phyloP scores from a whole-genome alignment of 192 early-diverging fungal genomes.

The Coemansia sp. region DNA sequence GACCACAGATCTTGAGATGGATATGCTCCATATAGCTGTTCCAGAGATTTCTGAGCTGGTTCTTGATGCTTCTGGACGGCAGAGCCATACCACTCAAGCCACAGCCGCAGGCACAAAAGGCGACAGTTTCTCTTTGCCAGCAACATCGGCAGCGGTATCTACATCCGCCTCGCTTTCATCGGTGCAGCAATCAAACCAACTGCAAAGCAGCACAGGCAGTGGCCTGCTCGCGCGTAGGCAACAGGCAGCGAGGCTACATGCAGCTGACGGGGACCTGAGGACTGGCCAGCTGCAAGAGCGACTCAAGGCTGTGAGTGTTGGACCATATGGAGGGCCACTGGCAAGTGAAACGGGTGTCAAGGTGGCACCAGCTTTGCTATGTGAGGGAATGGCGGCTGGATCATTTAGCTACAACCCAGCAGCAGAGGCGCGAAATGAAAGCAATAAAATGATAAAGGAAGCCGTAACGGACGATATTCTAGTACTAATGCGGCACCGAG shows the following conservation, averaged over 20 bases:
- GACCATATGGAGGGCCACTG: neutral
- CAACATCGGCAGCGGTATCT: slow-evolving; percentile 11
- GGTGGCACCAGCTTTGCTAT: slow-evolving; percentile 2
- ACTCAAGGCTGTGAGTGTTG: neutral
- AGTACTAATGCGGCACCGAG: slow-evolving; percentile 76
- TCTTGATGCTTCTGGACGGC: slow-evolving; percentile 12
- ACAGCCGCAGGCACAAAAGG: neutral
- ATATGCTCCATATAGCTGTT: slow-evolving; percentile 22
- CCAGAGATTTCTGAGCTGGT: slow-evolving; percentile 38
- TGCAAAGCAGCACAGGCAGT: neutral
- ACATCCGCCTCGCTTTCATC: slow-evolving; percentile 12
- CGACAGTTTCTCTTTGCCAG: slow-evolving; percentile 1
- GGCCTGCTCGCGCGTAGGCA: slow-evolving; percentile 14
- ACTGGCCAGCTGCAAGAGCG: slow-evolving; percentile 1
- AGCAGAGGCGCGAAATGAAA: slow-evolving; percentile 5
- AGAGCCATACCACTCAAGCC: slow-evolving; percentile 13
- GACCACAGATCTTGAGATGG: slow-evolving; percentile 22
- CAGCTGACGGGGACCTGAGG: slow-evolving; percentile 11
- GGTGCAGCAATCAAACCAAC: slow-evolving; percentile 6
- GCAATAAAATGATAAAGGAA: slow-evolving; percentile 4
- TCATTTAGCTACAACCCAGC: slow-evolving; percentile 15
- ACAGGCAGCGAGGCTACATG: slow-evolving; percentile 7
- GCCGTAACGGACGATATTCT: slow-evolving; percentile 66
- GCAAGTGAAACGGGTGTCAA: slow-evolving; percentile 3
- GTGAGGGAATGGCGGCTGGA: slow-evolving; percentile 7